These are phyloP conservation scores for Narthecium ossifragum DNA, from an alignment of 106 monocot genomes.

Conservation along the genomic window DNA sequence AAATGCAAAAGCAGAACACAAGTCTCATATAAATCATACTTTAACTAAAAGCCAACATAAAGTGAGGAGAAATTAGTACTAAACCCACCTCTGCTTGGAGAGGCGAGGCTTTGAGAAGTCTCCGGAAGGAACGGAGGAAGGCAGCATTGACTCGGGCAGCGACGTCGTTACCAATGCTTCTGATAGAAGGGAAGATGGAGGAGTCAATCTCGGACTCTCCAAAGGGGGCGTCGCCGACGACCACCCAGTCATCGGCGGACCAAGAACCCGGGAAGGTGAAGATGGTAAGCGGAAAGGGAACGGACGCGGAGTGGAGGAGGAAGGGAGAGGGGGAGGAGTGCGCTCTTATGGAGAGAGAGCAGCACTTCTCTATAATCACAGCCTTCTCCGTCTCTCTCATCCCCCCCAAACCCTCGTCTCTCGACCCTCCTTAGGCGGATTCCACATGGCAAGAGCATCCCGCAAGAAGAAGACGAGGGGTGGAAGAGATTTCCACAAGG, in stretches of 20 bases:
- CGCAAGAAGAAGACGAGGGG: no score
- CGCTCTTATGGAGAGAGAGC: no score
- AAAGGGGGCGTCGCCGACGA: constrained; percentile 17
- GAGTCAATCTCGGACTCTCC: constrained; percentile 31
- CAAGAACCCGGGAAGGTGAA: constrained; percentile 9
- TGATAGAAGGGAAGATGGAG: constrained; percentile 44
- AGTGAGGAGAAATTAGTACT: not conserved
- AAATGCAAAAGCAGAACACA: not conserved
- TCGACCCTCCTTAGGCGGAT: no score
- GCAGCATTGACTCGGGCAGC: constrained; percentile 31
- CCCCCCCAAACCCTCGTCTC: no score
- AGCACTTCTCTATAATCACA: no score
- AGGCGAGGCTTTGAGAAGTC: constrained; percentile 14
- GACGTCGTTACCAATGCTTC: constrained; percentile 16
- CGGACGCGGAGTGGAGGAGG: not conserved
- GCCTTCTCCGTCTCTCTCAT: no score
- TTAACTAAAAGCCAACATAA: not conserved
- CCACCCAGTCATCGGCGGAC: constrained; percentile 41
- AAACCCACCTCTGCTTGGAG: constrained; percentile 30
- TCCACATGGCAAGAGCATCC: no score
- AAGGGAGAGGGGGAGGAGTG: no score
- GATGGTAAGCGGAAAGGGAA: no score
- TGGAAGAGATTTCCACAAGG: no score
- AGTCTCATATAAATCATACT: not conserved
- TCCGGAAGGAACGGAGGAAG: constrained; percentile 32